Conservation (phyloP, 179 eudicot species). For the Pouteria campechiana region DNA sequence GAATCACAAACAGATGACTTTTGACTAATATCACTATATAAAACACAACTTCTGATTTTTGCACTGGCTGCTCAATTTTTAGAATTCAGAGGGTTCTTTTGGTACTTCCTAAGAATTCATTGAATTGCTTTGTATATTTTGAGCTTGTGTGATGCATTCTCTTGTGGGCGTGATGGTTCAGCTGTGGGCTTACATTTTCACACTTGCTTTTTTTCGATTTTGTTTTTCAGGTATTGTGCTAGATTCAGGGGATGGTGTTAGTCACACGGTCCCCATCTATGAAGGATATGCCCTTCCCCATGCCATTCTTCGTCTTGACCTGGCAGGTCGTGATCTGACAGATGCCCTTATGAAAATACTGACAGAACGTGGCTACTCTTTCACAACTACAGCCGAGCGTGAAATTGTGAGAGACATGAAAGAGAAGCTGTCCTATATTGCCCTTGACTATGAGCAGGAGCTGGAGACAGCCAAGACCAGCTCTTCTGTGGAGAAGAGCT, state of each 20-base stretch:
- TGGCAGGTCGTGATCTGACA: slow-evolving; percentile 45
- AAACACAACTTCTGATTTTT: too few species aligned
- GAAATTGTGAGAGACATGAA: slow-evolving; percentile 50
- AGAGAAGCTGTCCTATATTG: slow-evolving; percentile 43
- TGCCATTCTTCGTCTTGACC: slow-evolving; percentile 37
- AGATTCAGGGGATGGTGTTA: slow-evolving; percentile 53
- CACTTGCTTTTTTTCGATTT: neutral
- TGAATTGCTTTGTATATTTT: too few species aligned
- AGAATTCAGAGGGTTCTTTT: too few species aligned
- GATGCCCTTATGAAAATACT: slow-evolving; percentile 42
- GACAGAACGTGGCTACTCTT: slow-evolving; percentile 42
- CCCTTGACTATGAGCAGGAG: slow-evolving; percentile 44
- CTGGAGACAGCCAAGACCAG: slow-evolving; percentile 35
- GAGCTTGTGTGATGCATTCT: too few species aligned
- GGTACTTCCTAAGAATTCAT: too few species aligned
- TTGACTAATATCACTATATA: too few species aligned
- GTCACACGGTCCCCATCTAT: slow-evolving; percentile 47
- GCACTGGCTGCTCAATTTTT: too few species aligned
- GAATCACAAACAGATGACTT: too few species aligned
- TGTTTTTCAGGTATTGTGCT: slow-evolving; percentile 32
- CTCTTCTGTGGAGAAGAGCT: slow-evolving; percentile 45
- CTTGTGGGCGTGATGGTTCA: too few species aligned
- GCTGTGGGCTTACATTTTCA: too few species aligned
- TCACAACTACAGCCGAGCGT: slow-evolving; percentile 36
- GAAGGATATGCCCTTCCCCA: slow-evolving; percentile 51